These are phyloP conservation scores for Tetracladium marchalianum DNA, from an alignment of 495 filamentous ascomycete genomes.

Conservation along the genomic window DNA sequence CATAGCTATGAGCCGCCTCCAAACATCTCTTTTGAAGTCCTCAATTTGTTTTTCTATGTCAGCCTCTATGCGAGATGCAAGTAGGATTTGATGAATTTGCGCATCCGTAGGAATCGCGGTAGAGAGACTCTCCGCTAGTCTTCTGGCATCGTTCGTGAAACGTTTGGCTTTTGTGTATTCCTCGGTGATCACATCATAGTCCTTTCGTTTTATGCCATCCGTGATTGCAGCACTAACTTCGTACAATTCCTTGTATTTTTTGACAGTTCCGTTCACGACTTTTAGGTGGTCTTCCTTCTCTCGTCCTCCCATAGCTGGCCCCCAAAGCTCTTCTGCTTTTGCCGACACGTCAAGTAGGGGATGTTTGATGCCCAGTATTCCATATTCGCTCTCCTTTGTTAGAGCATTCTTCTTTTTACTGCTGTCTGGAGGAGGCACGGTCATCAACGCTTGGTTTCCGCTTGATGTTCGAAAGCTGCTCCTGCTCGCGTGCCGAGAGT, in stretches of 20 bases:
- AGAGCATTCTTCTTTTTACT: conserved; percentile 78
- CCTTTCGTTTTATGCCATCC: conserved; percentile 78
- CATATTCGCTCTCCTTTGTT: conserved; percentile 88
- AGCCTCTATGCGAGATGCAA: conserved; percentile 90
- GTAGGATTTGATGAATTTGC: conserved; percentile 72
- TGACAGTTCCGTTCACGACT: conserved; percentile 59
- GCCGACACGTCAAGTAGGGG: conserved; percentile 80
- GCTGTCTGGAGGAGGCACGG: conserved; percentile 25
- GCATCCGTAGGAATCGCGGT: conserved; percentile 50
- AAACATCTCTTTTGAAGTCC: conserved; percentile 77
- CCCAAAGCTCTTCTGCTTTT: conserved; percentile 96
- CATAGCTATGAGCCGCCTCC: conserved; percentile 62
- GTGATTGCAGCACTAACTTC: conserved; percentile 67
- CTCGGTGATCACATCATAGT: conserved; percentile 79
- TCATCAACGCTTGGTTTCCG: conserved; percentile 20
- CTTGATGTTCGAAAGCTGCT: conserved; percentile 50
- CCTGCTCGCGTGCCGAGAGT: conserved; percentile 52
- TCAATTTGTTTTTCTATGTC: conserved; percentile 80
- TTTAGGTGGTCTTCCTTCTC: conserved; percentile 84
- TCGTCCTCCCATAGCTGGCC: conserved; percentile 82
- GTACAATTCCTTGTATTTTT: conserved; percentile 69
- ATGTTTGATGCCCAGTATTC: conserved; percentile 77
- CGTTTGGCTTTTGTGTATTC: conserved; percentile 71
- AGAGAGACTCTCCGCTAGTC: conserved; percentile 40
- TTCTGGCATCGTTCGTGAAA: conserved; percentile 63